Base-by-base conservation (phyloP, 345 rosid genomes). In the Sisymbrium altissimum region DNA sequence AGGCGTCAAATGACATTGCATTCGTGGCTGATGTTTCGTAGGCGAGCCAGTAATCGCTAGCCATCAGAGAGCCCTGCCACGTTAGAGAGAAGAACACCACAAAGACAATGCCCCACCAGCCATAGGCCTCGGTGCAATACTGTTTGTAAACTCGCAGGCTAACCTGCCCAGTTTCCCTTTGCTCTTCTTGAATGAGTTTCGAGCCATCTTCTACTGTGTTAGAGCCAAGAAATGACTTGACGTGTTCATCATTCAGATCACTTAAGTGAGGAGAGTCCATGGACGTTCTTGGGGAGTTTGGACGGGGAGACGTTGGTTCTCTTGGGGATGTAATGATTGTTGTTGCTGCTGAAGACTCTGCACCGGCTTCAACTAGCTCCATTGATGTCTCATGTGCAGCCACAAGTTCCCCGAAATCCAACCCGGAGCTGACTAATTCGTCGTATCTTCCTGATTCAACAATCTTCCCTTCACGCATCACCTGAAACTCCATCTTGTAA, bases 1-100 rank as follows among this genome's bases (percentile, higher is more conserved):
- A 74, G 48, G 93, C 85, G 23, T 83, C 57, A 73, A 91, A 94
- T 2, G 82, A 76, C 11, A 65, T 7, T 15, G 89, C 79, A 11
- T 70, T 84, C 17, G 86, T 78, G 21, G 66, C 86, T 32, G 96
- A 78, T 61, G 97, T 94, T 85, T 89, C 96, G 44, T 89, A 91
- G 10, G 98, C 91, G 35, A 91, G 83, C 97, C 98, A 94, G 73
- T 94, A 94, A 74, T 94, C 98, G 45, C 88, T 81, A 9, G 96
- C 93, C 97, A 94, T 94, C 21, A 64, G 17, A 64, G 98, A 83
- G 9, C 74, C 88, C 77, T 94, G 98, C 93, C 95, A 94, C 9
- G 81, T 0, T 8, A 94, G 9, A 48, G 98, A 94, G 35, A 94
- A 56, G 4, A 86, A 65, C 68, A 89, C 35, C 13, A 88, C 89